Percentiles rank a stretch among this genome's conserved stretches.
Evolutionary conservation across 1,284 basidiomycete species (phyloP).

Genomic region (Leccinum griseonigrum): DNA sequence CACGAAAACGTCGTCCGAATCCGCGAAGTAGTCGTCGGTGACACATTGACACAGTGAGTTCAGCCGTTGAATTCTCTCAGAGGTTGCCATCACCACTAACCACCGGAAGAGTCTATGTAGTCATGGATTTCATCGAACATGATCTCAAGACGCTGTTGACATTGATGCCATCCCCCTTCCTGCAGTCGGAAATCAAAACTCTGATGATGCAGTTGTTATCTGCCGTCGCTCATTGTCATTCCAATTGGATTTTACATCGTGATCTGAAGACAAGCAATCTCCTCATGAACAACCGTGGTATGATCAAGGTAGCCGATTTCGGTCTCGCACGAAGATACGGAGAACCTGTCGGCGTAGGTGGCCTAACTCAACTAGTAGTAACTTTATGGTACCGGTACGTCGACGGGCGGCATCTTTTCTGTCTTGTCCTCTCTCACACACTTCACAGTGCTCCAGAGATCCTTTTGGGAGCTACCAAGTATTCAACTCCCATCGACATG

Average conservation of each 20-base stretch:
- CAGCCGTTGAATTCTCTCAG: constrained; percentile 6
- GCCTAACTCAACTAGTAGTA: constrained; percentile 96
- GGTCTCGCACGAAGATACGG: constrained; percentile 94
- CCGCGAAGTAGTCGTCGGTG: constrained; percentile 97
- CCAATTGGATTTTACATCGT: constrained; percentile 96
- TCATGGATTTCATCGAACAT: constrained; percentile 99
- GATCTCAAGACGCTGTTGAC: constrained; percentile 95
- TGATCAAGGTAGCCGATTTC: constrained; percentile 98
- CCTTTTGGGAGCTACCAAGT: constrained; percentile 87
- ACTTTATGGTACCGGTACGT: constrained; percentile 97
- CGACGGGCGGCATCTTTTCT: constrained; percentile 6
- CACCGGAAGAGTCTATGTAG: constrained; percentile 85
- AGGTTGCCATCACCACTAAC: constrained; percentile 18
- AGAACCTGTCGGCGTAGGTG: constrained; percentile 88
- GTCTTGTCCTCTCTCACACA: constrained; percentile 8
- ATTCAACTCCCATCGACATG: constrained; percentile 96
- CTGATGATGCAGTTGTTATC: constrained; percentile 92
- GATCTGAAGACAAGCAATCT: constrained; percentile 98
- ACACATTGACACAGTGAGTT: constrained; percentile 95
- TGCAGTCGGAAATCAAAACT: constrained; percentile 98
- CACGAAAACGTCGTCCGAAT: constrained; percentile 97
- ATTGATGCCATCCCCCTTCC: constrained; percentile 91
- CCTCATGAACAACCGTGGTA: constrained; percentile 98
- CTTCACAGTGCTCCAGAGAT: constrained; percentile 87
- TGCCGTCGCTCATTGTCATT: constrained; percentile 89